Evolutionary conservation across 345 rosid genomes (phyloP).

Genomic region (Syzygium jambos): DNA sequence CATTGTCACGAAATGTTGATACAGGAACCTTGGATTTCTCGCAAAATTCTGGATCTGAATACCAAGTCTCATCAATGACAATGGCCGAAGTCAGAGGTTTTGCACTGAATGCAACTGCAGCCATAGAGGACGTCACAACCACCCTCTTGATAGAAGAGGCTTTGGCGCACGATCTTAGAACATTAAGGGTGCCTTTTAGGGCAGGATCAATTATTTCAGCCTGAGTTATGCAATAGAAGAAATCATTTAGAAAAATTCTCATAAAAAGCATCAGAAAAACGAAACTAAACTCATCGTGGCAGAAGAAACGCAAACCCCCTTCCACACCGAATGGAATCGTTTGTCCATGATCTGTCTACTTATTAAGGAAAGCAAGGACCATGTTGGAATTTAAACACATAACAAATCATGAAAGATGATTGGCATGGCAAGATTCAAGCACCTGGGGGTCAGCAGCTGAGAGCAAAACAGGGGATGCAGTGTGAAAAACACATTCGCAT

Average conservation of each 20-base stretch:
- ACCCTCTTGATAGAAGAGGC: slow-evolving; percentile 35
- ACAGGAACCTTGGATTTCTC: slow-evolving; percentile 11
- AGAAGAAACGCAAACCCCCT: background rate
- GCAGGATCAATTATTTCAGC: slow-evolving; percentile 40
- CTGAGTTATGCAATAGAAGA: slow-evolving; percentile 1
- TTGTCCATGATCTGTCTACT: background rate
- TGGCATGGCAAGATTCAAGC: background rate
- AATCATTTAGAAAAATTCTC: background rate
- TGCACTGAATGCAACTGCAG: slow-evolving; percentile 18
- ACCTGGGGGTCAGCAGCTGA: slow-evolving; percentile 19
- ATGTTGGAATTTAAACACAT: background rate
- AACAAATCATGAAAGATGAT: background rate
- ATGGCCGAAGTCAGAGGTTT: slow-evolving; percentile 18
- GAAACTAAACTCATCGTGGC: background rate
- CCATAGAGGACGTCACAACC: slow-evolving; percentile 36
- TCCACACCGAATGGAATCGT: background rate
- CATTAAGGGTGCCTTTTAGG: slow-evolving; percentile 40
- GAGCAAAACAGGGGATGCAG: slow-evolving; percentile 13
- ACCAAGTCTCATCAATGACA: slow-evolving; percentile 44
- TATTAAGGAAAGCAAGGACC: background rate
- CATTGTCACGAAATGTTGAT: background rate
- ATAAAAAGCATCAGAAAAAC: background rate
- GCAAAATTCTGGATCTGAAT: slow-evolving; percentile 27
- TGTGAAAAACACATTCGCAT: slow-evolving; percentile 25
- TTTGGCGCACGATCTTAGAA: slow-evolving; percentile 35